Evolutionary conservation across 306 rosid genomes (phyloP), one percentile per base, ranked within the genome.

Genomic region (Cucumis hystrix): DNA sequence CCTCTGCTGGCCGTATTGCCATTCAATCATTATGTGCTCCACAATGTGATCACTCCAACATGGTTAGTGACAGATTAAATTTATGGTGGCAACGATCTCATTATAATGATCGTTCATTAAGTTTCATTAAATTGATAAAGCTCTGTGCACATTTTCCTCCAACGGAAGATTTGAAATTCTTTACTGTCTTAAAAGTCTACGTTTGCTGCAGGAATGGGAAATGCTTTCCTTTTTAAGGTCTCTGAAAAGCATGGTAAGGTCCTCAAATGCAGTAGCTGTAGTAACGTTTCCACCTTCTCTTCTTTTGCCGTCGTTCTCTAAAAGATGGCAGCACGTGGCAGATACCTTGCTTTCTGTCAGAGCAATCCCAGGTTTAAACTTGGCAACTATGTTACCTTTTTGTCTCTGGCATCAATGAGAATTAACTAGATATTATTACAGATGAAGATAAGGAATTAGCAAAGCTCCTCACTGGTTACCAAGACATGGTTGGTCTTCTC

Each of bases 21-120:
- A 87, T 94, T 80, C 98, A 94, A 59, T 94, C 98, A 77, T 86
- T 94, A 62, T 88, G 98, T 80, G 88, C 97, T 76, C 97, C 96
- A 75, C 97, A 91, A 71, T 91, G 94, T 82, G 82, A 79, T 82
- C 85, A 86, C 83, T 85, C 96, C 76, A 73, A 85, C 80, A 82
- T 82, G 92, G 97, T 94, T 9, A 83, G 96, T 75, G 23, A 68
- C 61, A 76, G 4, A 43, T 49, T 69, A 6, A 25, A 40, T 81
- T 57, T 77, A 73, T 58, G 54, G 71, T 25, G 73, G 20, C 39
- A 14, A 61, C 5, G 54, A 47, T 6, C 7, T 4, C 52, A 40
- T 66, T 39, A 41, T 67, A 67, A 40, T 40, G 54, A 41, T 67
- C n/a, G 18, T 40, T 65, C 17, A 15, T 25, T 28, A 60, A 60